A percentile compares a stretch with the other conserved stretches of the same genome.
Conservation (phyloP, 805 yeast species). For the Saccharomycopsis lassenensis region DNA sequence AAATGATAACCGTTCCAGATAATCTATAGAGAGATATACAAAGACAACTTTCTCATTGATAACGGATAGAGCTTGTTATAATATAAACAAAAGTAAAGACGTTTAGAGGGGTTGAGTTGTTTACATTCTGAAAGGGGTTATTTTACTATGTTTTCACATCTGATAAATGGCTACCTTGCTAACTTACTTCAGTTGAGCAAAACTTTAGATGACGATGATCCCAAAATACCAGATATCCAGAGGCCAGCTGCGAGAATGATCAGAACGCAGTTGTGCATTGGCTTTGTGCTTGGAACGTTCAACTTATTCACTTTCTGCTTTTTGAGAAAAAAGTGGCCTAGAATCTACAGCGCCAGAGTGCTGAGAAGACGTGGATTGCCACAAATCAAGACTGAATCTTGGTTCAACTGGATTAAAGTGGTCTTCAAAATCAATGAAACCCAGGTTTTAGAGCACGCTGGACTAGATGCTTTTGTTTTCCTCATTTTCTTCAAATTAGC, state of each 20-base stretch:
- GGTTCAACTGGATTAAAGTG: slow-evolving; percentile 76
- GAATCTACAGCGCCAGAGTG: slow-evolving; percentile 70
- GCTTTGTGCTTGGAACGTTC: slow-evolving; percentile 51
- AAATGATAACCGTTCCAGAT: too few species aligned
- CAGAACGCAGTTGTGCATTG: slow-evolving; percentile 65
- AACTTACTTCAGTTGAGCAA: too few species aligned
- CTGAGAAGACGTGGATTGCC: slow-evolving; percentile 44
- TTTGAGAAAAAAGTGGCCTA: slow-evolving; percentile 64
- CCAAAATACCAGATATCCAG: slow-evolving; percentile 16
- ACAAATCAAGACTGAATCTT: slow-evolving; percentile 37
- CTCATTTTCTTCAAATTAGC: slow-evolving; percentile 85
- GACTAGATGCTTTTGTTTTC: slow-evolving; percentile 89
- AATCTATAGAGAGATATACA: too few species aligned
- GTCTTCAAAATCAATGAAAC: slow-evolving; percentile 56
- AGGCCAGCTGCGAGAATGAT: slow-evolving; percentile 41
- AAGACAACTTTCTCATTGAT: too few species aligned
- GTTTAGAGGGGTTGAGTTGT: too few species aligned
- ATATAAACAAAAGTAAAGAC: too few species aligned
- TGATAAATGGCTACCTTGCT: too few species aligned
- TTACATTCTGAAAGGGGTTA: too few species aligned
- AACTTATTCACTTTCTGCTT: slow-evolving; percentile 64
- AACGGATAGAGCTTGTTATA: too few species aligned
- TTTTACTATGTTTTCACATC: too few species aligned
- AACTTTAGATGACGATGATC: slow-evolving; percentile 5
- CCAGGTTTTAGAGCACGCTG: slow-evolving; percentile 80